phyloP scores from a whole-genome alignment of 2,329 filamentous ascomycete species.

The Leptoxyphium fumago region DNA sequence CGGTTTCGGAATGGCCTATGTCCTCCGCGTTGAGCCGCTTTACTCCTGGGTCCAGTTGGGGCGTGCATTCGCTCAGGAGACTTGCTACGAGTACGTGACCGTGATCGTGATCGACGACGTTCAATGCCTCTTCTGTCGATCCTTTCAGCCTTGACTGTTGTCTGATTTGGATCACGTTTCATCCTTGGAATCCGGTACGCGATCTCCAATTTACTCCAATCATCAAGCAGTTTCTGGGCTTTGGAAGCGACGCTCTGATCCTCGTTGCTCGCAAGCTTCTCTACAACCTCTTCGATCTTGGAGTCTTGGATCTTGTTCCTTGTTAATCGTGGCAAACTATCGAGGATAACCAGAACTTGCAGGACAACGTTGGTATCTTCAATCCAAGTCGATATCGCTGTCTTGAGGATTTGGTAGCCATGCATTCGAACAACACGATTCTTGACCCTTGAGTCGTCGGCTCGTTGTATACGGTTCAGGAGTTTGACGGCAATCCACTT shows the following conservation, averaged over 20 bases:
- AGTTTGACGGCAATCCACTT: conserved; percentile 98
- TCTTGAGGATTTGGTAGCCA: conserved; percentile 88
- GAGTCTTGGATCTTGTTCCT: conserved; percentile 96
- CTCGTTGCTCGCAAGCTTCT: conserved; percentile 50
- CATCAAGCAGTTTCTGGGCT: conserved; percentile 56
- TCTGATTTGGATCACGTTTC: conserved; percentile 58
- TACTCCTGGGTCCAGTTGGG: conserved; percentile 36
- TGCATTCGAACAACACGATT: conserved; percentile 91
- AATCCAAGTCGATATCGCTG: conserved; percentile 67
- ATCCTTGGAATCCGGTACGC: conserved; percentile 87
- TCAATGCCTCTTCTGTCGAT: conserved; percentile 42
- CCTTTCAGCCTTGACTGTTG: conserved; percentile 46
- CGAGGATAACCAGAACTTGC: conserved; percentile 78
- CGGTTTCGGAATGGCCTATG: conserved; percentile 27
- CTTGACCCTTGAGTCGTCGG: conserved; percentile 72
- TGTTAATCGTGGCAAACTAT: conserved; percentile 77
- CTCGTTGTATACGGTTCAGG: conserved; percentile 72
- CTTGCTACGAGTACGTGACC: conserved; percentile 32
- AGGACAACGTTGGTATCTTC: conserved; percentile 82
- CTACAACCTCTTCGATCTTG: conserved; percentile 75
- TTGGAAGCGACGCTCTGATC: conserved; percentile 55
- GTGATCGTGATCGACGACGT: conserved; percentile 33
- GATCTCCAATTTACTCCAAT: conserved; percentile 80
- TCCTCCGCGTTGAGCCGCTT: conserved; percentile 45
- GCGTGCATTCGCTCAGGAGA: conserved; percentile 31